phyloP scores from a whole-genome alignment of 495 filamentous ascomycete genomes.

The Thermothielavioides terrestris region DNA sequence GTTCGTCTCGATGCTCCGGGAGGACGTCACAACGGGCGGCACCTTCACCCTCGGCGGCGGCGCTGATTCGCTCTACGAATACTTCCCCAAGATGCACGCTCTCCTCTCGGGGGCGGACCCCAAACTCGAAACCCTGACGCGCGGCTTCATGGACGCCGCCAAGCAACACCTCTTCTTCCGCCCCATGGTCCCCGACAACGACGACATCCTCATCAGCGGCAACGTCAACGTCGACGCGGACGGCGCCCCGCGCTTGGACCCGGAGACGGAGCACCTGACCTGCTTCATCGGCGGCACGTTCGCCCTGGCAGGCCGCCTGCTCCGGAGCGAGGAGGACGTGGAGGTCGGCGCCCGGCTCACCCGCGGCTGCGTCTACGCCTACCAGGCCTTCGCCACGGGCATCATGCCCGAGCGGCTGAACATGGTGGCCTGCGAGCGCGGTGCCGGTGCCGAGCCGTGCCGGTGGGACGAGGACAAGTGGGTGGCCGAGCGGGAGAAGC shows the following conservation, averaged over 20 bases:
- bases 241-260: conserved; percentile 15
- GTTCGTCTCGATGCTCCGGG: conserved; percentile 45
- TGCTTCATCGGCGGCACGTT: conserved; percentile 94
- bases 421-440: conserved; percentile 33
- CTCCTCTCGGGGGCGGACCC: conserved; percentile 30
- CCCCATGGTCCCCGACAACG: conserved; percentile 44
- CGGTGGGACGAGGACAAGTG: conserved; percentile 23
- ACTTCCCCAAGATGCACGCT: conserved; percentile 63
- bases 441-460: conserved; percentile 10
- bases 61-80: conserved; percentile 81
- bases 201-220: conserved; percentile 59
- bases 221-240: conserved; percentile 19
- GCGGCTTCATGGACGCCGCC: conserved; percentile 45
- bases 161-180: conserved; percentile 63
- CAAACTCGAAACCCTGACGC: conserved; percentile 40
- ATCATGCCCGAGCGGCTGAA: conserved; percentile 79
- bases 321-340: conserved; percentile 59
- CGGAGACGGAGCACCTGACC: conserved; percentile 40
- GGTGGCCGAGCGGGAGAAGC: conserved; percentile 4
- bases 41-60: conserved; percentile 61
- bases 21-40: conserved; percentile 21
- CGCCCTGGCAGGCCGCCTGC: conserved; percentile 70
- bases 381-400: conserved; percentile 64
- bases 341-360: conserved; percentile 67
- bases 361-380: conserved; percentile 86